Evolutionary conservation across 2,329 filamentous ascomycete genomes (phyloP).

Genomic region (Pyricularia sp.): DNA sequence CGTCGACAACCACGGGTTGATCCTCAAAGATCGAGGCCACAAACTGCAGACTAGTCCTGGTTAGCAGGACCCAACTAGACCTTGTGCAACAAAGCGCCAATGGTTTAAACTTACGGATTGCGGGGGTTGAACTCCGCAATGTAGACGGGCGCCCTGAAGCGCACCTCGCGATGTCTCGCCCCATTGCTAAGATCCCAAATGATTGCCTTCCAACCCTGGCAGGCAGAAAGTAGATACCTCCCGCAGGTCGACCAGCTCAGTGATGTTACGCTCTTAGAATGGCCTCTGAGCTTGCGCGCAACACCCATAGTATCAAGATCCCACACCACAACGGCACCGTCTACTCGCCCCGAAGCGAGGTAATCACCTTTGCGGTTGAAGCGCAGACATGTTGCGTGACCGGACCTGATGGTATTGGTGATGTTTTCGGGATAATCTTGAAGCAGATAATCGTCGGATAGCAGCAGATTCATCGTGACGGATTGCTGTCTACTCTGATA

Average conservation of each 20-base stretch:
- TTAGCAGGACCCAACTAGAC: not conserved
- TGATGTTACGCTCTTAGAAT: constrained; percentile 88
- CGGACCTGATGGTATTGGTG: constrained; percentile 72
- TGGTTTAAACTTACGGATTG: constrained; percentile 56
- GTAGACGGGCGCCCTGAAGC: constrained; percentile 89
- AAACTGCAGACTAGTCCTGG: constrained; percentile 57
- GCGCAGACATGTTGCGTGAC: constrained; percentile 59
- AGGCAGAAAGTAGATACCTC: constrained; percentile 82
- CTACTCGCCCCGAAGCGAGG: constrained; percentile 84
- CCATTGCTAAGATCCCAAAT: constrained; percentile 78
- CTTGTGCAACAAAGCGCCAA: not conserved
- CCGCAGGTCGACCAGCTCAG: constrained; percentile 92
- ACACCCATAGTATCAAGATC: constrained; percentile 97
- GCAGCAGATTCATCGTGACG: constrained; percentile 44
- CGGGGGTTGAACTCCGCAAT: constrained; percentile 90
- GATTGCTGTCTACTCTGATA: not conserved
- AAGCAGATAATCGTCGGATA: constrained; percentile 54
- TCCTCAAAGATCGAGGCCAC: constrained; percentile 92
- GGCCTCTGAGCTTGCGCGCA: constrained; percentile 84
- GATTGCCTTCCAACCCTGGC: constrained; percentile 93
- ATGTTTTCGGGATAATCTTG: constrained; percentile 87
- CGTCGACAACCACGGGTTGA: constrained; percentile 79
- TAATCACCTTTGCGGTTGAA: constrained; percentile 95
- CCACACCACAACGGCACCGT: constrained; percentile 92
- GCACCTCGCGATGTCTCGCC: constrained; percentile 69